Percentiles rank a stretch among this genome's conserved stretches.
phyloP scores from a whole-genome alignment of 2,329 filamentous ascomycete genomes.

The Epichloe amarillans region DNA sequence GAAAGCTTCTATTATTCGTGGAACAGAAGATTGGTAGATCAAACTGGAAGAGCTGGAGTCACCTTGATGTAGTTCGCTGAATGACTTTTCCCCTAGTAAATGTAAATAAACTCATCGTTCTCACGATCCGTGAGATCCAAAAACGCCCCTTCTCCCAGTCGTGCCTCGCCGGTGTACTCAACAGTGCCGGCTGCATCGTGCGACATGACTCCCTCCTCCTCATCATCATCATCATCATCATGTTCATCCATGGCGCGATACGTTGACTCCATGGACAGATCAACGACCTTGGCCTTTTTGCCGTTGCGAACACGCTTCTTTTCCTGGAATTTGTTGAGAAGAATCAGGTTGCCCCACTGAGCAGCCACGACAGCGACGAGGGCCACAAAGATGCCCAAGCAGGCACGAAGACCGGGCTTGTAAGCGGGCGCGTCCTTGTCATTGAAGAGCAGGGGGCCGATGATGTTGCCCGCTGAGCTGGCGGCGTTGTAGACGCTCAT shows the following conservation, averaged over 20 bases:
- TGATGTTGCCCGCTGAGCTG: constrained; percentile 49
- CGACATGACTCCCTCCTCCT: constrained; percentile 3
- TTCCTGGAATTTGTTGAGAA: constrained; percentile 44
- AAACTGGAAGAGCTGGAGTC: too few species aligned
- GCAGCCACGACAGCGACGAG: constrained; percentile 38
- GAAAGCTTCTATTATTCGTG: too few species aligned
- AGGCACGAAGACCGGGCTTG: constrained; percentile 39
- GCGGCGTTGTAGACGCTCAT: constrained; percentile 53
- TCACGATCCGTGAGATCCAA: constrained; percentile 49
- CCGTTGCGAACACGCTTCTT: constrained; percentile 42
- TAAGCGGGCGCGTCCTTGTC: constrained; percentile 45
- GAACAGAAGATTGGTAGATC: too few species aligned
- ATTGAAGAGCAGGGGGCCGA: constrained; percentile 51
- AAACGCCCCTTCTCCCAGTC: constrained; percentile 36
- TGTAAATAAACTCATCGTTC: constrained; percentile 57
- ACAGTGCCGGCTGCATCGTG: constrained; percentile 15
- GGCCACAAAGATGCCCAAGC: constrained; percentile 40
- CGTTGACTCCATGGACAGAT: constrained; percentile 44
- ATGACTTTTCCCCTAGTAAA: constrained; percentile 28
- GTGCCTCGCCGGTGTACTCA: constrained; percentile 7
- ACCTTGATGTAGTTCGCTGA: too few species aligned
- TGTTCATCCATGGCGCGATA: constrained; percentile 22
- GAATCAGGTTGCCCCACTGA: constrained; percentile 39
- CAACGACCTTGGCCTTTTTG: constrained; percentile 45
- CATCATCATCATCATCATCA: constrained; percentile 2